These are phyloP conservation scores for Hymenoscyphus infarciens DNA, from an alignment of 2,329 filamentous ascomycete species.

Conservation along the genomic window DNA sequence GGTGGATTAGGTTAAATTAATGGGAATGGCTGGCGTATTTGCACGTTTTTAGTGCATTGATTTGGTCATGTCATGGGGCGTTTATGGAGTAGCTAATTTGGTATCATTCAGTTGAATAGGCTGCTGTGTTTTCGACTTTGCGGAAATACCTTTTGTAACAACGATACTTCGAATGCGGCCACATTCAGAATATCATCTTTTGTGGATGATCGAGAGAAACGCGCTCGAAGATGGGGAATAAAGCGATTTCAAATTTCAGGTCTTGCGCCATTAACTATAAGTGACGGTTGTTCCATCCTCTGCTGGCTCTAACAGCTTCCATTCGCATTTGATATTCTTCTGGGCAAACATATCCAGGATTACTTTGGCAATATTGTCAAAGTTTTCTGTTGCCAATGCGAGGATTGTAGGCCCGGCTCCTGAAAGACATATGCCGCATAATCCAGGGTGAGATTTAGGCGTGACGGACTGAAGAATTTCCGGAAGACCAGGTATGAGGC, in stretches of 20 bases:
- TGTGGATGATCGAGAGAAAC: neutral
- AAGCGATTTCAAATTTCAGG: neutral
- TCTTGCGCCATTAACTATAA: slow-evolving; percentile 24
- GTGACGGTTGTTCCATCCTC: slow-evolving; percentile 51
- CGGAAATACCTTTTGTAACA: slow-evolving; percentile 5
- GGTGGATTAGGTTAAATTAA: slow-evolving; percentile 56
- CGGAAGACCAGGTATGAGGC: slow-evolving; percentile 83
- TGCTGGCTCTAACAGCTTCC: slow-evolving; percentile 85
- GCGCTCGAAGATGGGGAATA: neutral
- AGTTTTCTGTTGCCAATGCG: slow-evolving; percentile 85
- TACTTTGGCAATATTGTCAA: slow-evolving; percentile 76
- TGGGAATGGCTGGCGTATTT: neutral
- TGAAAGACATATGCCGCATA: slow-evolving; percentile 91
- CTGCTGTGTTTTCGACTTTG: slow-evolving; percentile 1
- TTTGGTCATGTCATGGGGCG: slow-evolving; percentile 8
- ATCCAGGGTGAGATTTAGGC: slow-evolving; percentile 77
- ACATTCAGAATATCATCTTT: neutral
- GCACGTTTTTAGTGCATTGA: neutral
- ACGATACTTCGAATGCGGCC: neutral
- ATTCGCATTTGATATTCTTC: slow-evolving; percentile 74
- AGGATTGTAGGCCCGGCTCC: slow-evolving; percentile 94
- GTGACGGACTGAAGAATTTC: slow-evolving; percentile 91
- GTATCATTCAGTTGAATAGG: slow-evolving; percentile 5
- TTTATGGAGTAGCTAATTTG: slow-evolving; percentile 10
- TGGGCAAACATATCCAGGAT: slow-evolving; percentile 72